Evolutionary conservation across 2,329 filamentous ascomycete species (phyloP), one percentile per base, ranked within the genome.

Genomic region (Zymoseptoria pseudotritici): DNA sequence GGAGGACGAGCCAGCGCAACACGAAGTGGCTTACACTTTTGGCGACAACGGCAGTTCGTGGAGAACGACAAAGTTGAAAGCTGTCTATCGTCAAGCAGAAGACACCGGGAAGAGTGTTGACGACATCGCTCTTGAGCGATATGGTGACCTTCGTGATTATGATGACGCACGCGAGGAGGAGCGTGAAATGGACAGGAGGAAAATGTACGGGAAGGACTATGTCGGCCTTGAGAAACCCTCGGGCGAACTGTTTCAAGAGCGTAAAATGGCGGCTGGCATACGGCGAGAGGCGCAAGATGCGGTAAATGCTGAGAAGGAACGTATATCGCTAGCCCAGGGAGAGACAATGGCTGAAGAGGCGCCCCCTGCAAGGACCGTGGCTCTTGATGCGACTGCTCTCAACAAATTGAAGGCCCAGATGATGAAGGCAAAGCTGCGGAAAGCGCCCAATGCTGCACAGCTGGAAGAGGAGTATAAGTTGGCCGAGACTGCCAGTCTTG

Each of bases 31-130:
- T 60, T 99, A 97, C 71, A 89, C 79, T 0, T 95, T 99, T 74
- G 94, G 95, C 19, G 94, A 99, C 72, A 78, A 84, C 6, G 93
- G 94, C 0, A 93, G 92, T 13, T 85, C 91, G 68, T 99, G 95
- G 94, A 87, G 95, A 55, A 96, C 99, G 92, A 96, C 88, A 5
- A 97, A 92, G 74, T 83, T 99, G 31, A 91, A 89, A 65, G 88
- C 86, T 10, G 90, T 96, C 1, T 96, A 96, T 73, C 83, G 84
- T 24, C 83, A 87, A 57, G 90, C 91, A 0, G 82, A 95, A 66
- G 87, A 94, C 67, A 86, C 80, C 0, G 86, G 86, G 0, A 82
- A 82, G n/a, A 69, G 83, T 0, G 80, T 95, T 0, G 93, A 97
- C 6, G 90, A 96, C 0, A 79, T 97, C 54, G 94, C 92, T 0